phyloP scores from a whole-genome alignment of 73 alveolate genomes.

The Symbiodinium natans region DNA sequence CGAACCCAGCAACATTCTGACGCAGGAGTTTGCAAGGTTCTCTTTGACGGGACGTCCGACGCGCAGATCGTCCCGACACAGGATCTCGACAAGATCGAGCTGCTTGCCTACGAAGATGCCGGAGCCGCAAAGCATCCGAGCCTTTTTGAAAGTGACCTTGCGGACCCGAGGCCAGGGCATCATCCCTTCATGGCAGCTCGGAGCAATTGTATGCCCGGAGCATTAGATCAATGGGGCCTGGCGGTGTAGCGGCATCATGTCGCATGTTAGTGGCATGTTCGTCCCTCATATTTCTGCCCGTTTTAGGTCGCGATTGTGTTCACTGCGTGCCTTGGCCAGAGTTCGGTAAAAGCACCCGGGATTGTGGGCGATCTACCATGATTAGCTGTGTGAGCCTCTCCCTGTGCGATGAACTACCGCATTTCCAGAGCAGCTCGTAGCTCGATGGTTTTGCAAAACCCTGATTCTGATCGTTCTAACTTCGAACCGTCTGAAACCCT shows the following conservation, averaged over 20 bases:
- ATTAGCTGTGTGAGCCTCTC: too few species aligned
- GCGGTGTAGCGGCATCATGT: background rate
- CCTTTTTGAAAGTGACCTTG: background rate
- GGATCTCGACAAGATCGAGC: constrained; percentile 9
- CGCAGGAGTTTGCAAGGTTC: constrained; percentile 36
- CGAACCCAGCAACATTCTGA: too few species aligned
- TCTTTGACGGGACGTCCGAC: constrained; percentile 36
- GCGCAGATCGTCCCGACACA: constrained; percentile 24
- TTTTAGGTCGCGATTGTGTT: background rate
- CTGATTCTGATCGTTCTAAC: too few species aligned
- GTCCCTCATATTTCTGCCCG: too few species aligned
- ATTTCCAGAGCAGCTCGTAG: too few species aligned
- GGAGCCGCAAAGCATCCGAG: too few species aligned
- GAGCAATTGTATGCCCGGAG: background rate
- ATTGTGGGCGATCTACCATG: background rate
- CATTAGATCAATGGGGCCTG: too few species aligned
- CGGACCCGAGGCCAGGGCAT: background rate
- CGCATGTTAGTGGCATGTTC: too few species aligned
- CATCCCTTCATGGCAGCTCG: background rate
- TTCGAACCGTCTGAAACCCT: too few species aligned
- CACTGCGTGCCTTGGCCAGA: background rate
- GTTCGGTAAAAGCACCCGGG: too few species aligned
- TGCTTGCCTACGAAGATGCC: background rate
- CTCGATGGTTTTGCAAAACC: too few species aligned
- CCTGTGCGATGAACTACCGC: too few species aligned